These are phyloP conservation scores for Cubamyces lactineus DNA, from an alignment of 768 basidiomycete genomes.

Conservation along the genomic window DNA sequence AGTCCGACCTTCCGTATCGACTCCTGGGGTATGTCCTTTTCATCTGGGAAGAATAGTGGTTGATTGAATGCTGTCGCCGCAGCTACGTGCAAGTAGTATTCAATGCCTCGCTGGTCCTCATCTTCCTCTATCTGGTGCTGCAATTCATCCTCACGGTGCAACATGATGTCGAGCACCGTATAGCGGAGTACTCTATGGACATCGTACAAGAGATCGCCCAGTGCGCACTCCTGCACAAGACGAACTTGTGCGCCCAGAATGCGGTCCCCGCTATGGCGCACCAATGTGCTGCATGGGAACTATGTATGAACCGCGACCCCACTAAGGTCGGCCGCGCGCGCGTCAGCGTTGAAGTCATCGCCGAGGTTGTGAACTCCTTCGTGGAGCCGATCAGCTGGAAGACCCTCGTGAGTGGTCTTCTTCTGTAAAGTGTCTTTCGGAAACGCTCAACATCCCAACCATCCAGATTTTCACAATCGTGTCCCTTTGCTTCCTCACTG, in stretches of 20 bases:
- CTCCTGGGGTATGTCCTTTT: conserved; percentile 67
- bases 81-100: conserved; percentile 92
- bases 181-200: conserved; percentile 89
- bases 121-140: conserved; percentile 83
- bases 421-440: not conserved
- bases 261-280: conserved; percentile 87
- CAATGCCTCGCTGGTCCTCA: conserved; percentile 80
- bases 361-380: conserved; percentile 94
- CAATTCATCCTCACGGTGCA: conserved; percentile 91
- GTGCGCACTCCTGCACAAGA: conserved; percentile 79
- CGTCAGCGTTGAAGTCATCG: conserved; percentile 93
- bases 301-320: conserved; percentile 95
- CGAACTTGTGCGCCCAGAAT: conserved; percentile 76
- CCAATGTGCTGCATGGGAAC: conserved; percentile 89
- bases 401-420: conserved; percentile 69
- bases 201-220: conserved; percentile 91
- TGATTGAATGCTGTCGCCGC: conserved; percentile 38
- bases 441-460: not conserved
- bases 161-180: conserved; percentile 84
- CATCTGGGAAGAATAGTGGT: not conserved
- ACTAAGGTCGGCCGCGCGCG: conserved; percentile 85
- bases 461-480: conserved; percentile 71
- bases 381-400: conserved; percentile 98
- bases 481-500: conserved; percentile 74
- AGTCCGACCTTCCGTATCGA: conserved; percentile 76